These are phyloP conservation scores for Tuber microsphaerosporum DNA, from an alignment of 495 filamentous ascomycete genomes.

Conservation along the genomic window DNA sequence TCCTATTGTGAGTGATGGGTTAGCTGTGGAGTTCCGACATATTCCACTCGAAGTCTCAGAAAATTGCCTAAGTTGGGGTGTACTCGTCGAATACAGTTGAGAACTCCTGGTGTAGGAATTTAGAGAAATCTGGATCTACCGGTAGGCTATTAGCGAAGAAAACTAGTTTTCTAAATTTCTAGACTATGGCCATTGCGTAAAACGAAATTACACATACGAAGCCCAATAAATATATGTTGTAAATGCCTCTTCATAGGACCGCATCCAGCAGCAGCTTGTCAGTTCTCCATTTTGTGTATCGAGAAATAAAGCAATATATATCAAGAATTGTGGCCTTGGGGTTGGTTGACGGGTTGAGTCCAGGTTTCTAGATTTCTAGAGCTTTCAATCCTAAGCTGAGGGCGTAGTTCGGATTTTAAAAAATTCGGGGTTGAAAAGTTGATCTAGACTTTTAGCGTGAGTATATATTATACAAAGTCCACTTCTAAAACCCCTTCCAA, in stretches of 20 bases:
- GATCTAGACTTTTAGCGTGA: neutral
- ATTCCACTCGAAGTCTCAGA: neutral
- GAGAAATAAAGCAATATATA: neutral
- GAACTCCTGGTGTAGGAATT: too few species aligned
- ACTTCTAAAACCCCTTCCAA: neutral
- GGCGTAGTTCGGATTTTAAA: neutral
- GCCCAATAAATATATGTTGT: too few species aligned
- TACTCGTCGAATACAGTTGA: neutral
- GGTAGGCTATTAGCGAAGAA: too few species aligned
- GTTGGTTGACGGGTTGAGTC: neutral
- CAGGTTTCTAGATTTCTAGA: neutral
- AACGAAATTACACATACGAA: too few species aligned
- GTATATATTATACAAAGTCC: neutral
- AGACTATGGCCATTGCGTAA: too few species aligned
- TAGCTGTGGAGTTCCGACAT: neutral
- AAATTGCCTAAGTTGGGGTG: neutral
- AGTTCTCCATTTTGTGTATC: neutral
- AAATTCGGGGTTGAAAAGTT: neutral
- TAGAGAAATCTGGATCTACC: too few species aligned
- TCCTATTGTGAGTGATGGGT: neutral
- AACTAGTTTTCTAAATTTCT: too few species aligned
- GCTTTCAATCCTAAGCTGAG: neutral
- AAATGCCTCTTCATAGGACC: too few species aligned
- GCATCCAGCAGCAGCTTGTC: neutral
- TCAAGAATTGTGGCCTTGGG: neutral